Percentiles rank a stretch among this genome's conserved stretches.
Evolutionary conservation across 2,329 filamentous ascomycete genomes (phyloP).

Genomic region (Cladosporium sp.): DNA sequence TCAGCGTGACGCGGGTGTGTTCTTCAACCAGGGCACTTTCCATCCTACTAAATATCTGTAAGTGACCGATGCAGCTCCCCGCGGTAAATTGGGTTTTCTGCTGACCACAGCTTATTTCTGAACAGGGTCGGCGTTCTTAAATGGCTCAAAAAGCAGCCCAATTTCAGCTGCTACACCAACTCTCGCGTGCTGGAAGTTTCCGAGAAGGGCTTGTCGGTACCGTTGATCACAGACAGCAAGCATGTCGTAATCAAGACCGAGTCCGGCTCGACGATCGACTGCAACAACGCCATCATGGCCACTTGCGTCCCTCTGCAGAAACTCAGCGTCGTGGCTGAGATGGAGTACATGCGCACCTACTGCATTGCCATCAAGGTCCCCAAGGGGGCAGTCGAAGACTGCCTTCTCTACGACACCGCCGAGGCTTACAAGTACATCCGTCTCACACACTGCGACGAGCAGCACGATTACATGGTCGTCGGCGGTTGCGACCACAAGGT

Average conservation of each 20-base stretch:
- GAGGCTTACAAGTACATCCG: conserved; percentile 59
- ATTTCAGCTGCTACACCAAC: conserved; percentile 56
- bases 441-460: conserved; percentile 54
- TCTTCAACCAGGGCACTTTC: conserved; percentile 53
- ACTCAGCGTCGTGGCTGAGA: conserved; percentile 53
- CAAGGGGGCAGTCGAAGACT: conserved; percentile 54
- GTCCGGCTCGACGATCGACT: conserved; percentile 49
- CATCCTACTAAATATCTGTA: conserved; percentile 58
- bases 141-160: conserved; percentile 53
- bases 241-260: conserved; percentile 50
- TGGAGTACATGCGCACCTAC: conserved; percentile 58
- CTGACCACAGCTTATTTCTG: background rate
- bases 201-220: conserved; percentile 50
- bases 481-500: conserved; percentile 61
- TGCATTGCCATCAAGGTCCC: conserved; percentile 58
- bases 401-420: conserved; percentile 56
- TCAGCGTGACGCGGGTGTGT: conserved; percentile 54
- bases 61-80: background rate
- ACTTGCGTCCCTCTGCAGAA: conserved; percentile 59
- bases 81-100: background rate
- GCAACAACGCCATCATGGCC: conserved; percentile 53
- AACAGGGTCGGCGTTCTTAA: conserved; percentile 48
- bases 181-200: conserved; percentile 51
- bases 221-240: conserved; percentile 47
- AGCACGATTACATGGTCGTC: conserved; percentile 57